Conservation (phyloP, 2,329 filamentous ascomycete species). For the Fusarium sp. region DNA sequence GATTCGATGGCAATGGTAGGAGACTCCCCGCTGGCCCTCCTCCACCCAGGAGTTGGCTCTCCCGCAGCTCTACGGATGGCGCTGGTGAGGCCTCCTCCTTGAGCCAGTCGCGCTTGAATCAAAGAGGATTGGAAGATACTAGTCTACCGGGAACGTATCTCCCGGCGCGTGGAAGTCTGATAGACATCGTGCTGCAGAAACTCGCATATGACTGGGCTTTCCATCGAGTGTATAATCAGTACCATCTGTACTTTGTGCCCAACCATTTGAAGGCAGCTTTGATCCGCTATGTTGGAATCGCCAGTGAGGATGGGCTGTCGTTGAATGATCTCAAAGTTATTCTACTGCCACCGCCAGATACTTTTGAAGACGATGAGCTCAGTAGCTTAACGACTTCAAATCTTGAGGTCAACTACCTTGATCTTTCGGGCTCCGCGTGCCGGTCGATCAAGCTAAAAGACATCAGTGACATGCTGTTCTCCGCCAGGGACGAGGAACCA, state of each 20-base stretch:
- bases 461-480: conserved; percentile 65
- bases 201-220: conserved; percentile 68
- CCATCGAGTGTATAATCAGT: conserved; percentile 67
- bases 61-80: conserved; percentile 44
- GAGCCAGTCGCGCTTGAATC: conserved; percentile 41
- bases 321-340: conserved; percentile 64
- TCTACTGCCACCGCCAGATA: conserved; percentile 54
- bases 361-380: conserved; percentile 46
- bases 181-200: conserved; percentile 64
- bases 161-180: conserved; percentile 62
- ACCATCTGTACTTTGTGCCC: conserved; percentile 69
- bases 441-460: conserved; percentile 66
- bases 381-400: conserved; percentile 44
- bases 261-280: conserved; percentile 66
- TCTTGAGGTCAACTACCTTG: conserved; percentile 63
- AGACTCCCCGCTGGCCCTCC: conserved; percentile 70
- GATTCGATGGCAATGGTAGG: conserved; percentile 62
- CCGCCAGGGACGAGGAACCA: conserved; percentile 43
- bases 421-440: conserved; percentile 67
- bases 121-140: conserved; percentile 35
- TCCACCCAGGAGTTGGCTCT: conserved; percentile 69
- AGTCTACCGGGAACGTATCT: conserved; percentile 61
- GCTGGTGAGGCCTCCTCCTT: conserved; percentile 29
- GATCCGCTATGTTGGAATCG: conserved; percentile 63
- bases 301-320: conserved; percentile 62